Percentiles rank a stretch among this genome's conserved stretches.
These are phyloP conservation scores for Mucor sp. DNA, from an alignment of 371 early-diverging fungal genomes.

Conservation along the genomic window DNA sequence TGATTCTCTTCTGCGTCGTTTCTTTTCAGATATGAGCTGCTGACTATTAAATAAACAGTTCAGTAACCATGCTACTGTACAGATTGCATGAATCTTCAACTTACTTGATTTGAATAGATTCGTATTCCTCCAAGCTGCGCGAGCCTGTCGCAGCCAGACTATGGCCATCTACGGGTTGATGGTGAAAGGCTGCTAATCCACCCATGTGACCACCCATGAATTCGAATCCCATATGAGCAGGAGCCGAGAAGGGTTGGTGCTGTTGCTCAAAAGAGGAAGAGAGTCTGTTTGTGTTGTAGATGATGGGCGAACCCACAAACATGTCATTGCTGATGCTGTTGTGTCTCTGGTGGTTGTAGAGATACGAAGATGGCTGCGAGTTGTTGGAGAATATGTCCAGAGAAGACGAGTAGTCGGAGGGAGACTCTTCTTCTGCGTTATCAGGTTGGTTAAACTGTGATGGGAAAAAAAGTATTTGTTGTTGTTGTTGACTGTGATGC, in stretches of 20 bases:
- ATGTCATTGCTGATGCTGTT: constrained; percentile 1
- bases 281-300: background rate
- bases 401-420: constrained; percentile 26
- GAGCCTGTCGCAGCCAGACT: constrained; percentile 10
- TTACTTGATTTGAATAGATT: constrained; percentile 50
- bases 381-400: constrained; percentile 5
- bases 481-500: background rate
- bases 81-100: constrained; percentile 6
- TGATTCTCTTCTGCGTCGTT: constrained; percentile 89
- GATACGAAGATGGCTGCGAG: constrained; percentile 13
- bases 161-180: constrained; percentile 3
- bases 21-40: constrained; percentile 71
- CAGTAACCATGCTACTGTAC: background rate
- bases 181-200: constrained; percentile 18
- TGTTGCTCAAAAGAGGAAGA: constrained; percentile 1
- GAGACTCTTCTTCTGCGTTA: constrained; percentile 19
- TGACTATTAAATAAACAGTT: constrained; percentile 25
- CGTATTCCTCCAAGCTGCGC: constrained; percentile 42
- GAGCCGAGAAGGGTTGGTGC: constrained; percentile 45
- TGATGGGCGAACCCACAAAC: constrained; percentile 5
- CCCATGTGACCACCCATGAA: constrained; percentile 38
- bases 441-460: background rate
- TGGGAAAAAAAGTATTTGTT: constrained; percentile 7
- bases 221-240: constrained; percentile 45
- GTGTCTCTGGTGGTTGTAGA: constrained; percentile 12